These are phyloP conservation scores for Populus euphratica DNA, from an alignment of 345 rosid genomes.

Conservation along the genomic window DNA sequence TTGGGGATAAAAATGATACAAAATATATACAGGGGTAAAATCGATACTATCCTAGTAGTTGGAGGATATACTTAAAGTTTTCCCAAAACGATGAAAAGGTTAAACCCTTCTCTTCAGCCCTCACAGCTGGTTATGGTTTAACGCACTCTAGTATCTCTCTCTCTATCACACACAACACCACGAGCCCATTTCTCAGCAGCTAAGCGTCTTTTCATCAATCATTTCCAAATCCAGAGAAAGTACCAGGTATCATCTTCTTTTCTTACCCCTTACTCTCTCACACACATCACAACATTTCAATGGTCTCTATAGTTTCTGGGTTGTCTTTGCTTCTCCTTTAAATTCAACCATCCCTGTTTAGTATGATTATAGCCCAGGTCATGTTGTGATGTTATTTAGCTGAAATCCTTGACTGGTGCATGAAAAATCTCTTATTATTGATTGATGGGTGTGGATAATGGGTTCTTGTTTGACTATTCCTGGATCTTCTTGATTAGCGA, in stretches of 20 bases:
- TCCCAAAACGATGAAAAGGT: neutral
- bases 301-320: neutral
- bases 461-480: too few species aligned
- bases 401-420: neutral
- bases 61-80: too few species aligned
- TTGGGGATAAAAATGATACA: too few species aligned
- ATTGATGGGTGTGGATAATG: too few species aligned
- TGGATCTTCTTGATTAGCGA: too few species aligned
- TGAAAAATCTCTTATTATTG: too few species aligned
- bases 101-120: neutral
- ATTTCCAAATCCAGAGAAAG: neutral
- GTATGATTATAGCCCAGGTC: neutral
- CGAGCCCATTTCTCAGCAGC: neutral
- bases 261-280: neutral
- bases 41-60: too few species aligned
- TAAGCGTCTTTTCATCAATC: neutral
- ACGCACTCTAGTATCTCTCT: neutral
- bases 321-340: neutral
- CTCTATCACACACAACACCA: neutral
- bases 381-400: neutral
- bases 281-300: neutral
- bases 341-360: neutral
- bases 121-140: neutral
- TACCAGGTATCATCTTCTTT: neutral
- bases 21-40: too few species aligned